phyloP scores from a whole-genome alignment of 148 eudicot species.

The Heliamphora exappendiculata region DNA sequence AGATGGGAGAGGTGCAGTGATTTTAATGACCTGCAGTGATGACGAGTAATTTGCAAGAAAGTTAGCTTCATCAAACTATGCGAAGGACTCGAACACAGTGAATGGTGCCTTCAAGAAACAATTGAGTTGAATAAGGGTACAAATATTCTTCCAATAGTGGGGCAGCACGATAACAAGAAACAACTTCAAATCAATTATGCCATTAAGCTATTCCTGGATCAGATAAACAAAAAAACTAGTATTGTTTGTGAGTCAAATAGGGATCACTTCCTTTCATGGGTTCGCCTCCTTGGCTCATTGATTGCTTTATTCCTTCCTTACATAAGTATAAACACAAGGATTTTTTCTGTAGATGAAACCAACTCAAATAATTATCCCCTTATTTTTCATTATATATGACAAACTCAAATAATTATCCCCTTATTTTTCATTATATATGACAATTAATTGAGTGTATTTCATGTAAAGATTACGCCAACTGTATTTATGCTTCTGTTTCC shows the following conservation, averaged over 20 bases:
- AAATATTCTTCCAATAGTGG: not conserved
- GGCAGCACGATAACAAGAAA: not conserved
- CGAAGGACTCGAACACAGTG: not conserved
- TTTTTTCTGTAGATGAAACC: not conserved
- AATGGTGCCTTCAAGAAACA: not conserved
- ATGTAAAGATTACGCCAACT: not conserved
- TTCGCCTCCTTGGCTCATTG: not conserved
- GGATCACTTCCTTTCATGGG: too few relatives aligned
- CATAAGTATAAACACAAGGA: too few relatives aligned
- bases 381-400: not conserved
- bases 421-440: not conserved
- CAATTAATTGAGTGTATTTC: not conserved
- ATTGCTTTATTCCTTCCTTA: too few relatives aligned
- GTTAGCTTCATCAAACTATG: conserved; percentile 1
- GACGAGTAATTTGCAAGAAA: not conserved
- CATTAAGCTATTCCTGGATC: not conserved
- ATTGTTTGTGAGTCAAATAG: not conserved
- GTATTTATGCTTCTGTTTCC: not conserved
- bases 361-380: not conserved
- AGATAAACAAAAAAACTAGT: not conserved
- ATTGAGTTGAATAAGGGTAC: not conserved
- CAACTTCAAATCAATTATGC: not conserved
- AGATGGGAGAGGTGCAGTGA: conserved; percentile 62
- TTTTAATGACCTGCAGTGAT: conserved; percentile 39
- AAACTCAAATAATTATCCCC: not conserved